Base-by-base conservation (phyloP, 208 protist species). In the Trypanosoma lewisi region DNA sequence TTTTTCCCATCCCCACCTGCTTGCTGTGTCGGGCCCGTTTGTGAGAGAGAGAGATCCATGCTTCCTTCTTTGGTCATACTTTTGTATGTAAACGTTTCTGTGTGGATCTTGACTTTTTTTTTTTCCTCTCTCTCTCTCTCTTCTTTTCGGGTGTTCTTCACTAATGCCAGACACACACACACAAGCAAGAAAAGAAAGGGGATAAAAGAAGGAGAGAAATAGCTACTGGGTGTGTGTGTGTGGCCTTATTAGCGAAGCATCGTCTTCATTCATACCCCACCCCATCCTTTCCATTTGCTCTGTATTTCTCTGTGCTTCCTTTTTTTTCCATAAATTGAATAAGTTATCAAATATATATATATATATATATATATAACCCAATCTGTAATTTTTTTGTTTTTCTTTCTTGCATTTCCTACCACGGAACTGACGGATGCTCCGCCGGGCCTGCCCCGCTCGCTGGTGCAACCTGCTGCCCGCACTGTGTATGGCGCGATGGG, bases 311-410 rank as follows among this genome's bases (percentile, higher is more conserved):
- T 8, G 6, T 14, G n/a, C 11, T 25, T 52, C 9, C 31, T 14
- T 49, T 8, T 44, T n/a, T 28, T 49, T n/a, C n/a, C n/a, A n/a
- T n/a, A n/a, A n/a, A n/a, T n/a, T n/a, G n/a, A n/a, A n/a, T n/a
- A n/a, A n/a, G n/a, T n/a, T n/a, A n/a, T n/a, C n/a, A n/a, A n/a
- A 34, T 14, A 55, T 55, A 55, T 33, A 55, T 55, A 55, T 55
- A 33, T 34, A 34, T 41, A 41, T 41, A 41, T 41, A 41, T 41
- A 14, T 41, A 41, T 14, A 41, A 41, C 7, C 36, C 9, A 41
- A 41, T 41, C 7, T 41, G 36, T 41, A 14, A 6, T 48, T 25
- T 14, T 12, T 8, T 14, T 14, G n/a, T 14, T 25, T 52, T 19
- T 52, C 11, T 49, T 8, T 44, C 23, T 28, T 49, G 34, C 31